Evolutionary conservation across 2,329 filamentous ascomycete species (phyloP).

Genomic region (Fusarium agapanthi): DNA sequence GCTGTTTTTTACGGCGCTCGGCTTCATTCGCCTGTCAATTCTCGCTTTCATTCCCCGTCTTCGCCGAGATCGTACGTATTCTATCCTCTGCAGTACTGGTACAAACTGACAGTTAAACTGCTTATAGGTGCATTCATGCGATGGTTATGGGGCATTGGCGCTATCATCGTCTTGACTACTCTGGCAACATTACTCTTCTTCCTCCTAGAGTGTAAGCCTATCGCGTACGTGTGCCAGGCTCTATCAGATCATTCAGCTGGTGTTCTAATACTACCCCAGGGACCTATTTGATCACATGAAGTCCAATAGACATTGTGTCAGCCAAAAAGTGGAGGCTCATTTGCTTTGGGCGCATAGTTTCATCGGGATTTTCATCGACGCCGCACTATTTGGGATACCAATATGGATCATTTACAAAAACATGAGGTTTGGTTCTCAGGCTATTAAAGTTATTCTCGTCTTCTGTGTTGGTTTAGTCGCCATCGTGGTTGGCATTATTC

Average conservation of each 20-base stretch:
- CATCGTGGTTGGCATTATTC: not conserved
- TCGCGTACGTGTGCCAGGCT: fast-evolving
- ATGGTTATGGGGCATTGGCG: not conserved
- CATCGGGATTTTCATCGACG: not conserved
- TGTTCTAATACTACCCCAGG: fast-evolving
- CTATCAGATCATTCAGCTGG: fast-evolving
- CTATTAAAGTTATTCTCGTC: not conserved
- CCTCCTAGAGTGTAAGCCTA: not conserved
- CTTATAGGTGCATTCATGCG: not conserved
- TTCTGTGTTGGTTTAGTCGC: not conserved
- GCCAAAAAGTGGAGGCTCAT: not conserved
- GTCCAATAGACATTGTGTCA: not conserved
- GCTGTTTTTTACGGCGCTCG: not conserved
- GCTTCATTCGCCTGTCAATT: not conserved
- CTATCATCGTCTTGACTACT: not conserved
- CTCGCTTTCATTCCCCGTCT: not conserved
- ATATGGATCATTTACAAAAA: not conserved
- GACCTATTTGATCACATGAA: not conserved
- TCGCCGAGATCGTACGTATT: not conserved
- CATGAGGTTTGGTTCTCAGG: not conserved
- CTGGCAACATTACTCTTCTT: not conserved
- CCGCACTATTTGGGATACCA: not conserved
- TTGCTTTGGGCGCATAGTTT: not conserved
- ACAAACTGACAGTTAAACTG: fast-evolving
- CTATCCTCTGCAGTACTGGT: fast-evolving